Evolutionary conservation across 768 basidiomycete species (phyloP).

Genomic region (Boletus bicolor): DNA sequence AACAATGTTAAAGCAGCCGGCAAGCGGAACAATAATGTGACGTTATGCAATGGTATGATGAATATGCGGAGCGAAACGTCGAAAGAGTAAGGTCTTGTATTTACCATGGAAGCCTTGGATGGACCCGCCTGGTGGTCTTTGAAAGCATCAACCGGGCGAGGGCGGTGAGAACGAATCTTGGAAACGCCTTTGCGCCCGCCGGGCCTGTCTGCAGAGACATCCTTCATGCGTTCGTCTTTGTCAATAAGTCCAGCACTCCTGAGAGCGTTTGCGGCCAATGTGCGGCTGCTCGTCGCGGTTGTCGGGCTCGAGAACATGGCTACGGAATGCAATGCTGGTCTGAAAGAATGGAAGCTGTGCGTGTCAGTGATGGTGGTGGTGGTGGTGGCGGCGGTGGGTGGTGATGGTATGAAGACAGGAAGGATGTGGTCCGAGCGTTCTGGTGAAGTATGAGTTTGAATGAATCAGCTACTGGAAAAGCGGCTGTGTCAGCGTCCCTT

Average conservation of each 20-base stretch:
- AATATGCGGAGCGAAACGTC: slow-evolving; percentile 24
- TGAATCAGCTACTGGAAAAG: slow-evolving; percentile 19
- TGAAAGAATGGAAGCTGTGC: neutral
- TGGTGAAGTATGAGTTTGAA: slow-evolving; percentile 10
- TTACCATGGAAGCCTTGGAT: slow-evolving; percentile 61
- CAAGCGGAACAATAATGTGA: slow-evolving; percentile 13
- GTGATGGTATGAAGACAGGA: slow-evolving; percentile 21
- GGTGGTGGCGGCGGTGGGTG: slow-evolving; percentile 13
- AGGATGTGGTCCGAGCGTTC: slow-evolving; percentile 1
- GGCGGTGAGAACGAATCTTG: slow-evolving; percentile 59
- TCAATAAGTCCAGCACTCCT: slow-evolving; percentile 75
- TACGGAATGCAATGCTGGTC: neutral
- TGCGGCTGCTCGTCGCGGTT: slow-evolving; percentile 53
- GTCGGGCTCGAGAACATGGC: slow-evolving; percentile 61
- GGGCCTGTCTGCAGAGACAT: slow-evolving; percentile 58
- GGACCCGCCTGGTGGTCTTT: slow-evolving; percentile 47
- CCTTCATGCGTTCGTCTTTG: slow-evolving; percentile 73
- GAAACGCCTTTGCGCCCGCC: slow-evolving; percentile 69
- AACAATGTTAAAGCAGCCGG: slow-evolving; percentile 12
- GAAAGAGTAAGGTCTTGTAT: slow-evolving; percentile 44
- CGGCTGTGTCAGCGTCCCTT: slow-evolving; percentile 24
- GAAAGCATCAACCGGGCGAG: slow-evolving; percentile 56
- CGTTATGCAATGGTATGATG: slow-evolving; percentile 27
- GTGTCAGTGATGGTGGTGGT: neutral
- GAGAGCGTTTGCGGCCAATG: slow-evolving; percentile 59